Percentiles rank a stretch among this genome's conserved stretches.
Conservation (phyloP, 768 basidiomycete genomes). For the Phylloporus arenicola region DNA sequence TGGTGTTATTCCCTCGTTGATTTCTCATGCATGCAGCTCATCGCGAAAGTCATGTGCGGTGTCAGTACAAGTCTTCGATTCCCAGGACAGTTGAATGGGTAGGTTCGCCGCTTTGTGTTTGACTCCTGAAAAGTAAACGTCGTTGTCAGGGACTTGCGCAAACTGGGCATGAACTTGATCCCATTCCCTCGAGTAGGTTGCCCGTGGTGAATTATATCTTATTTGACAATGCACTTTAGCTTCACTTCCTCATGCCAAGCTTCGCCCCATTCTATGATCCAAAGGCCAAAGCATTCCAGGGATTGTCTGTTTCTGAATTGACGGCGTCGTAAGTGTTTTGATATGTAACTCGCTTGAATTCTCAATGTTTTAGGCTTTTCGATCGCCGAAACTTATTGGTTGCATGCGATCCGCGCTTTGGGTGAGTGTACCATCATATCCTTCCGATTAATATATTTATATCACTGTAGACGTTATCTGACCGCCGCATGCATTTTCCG, state of each 20-base stretch:
- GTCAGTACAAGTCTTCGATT: slow-evolving; percentile 89
- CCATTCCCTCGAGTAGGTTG: slow-evolving; percentile 86
- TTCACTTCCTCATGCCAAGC: slow-evolving; percentile 95
- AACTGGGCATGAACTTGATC: slow-evolving; percentile 89
- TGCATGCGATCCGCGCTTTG: slow-evolving; percentile 74
- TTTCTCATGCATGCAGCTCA: slow-evolving; percentile 39
- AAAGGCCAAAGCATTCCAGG: slow-evolving; percentile 55
- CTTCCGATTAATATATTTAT: neutral
- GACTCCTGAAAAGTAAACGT: slow-evolving; percentile 3
- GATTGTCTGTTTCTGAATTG: slow-evolving; percentile 59
- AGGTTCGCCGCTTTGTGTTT: slow-evolving; percentile 12
- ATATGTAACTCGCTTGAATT: neutral
- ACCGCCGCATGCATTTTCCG: slow-evolving; percentile 87
- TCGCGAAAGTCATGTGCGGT: slow-evolving; percentile 91
- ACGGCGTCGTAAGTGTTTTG: slow-evolving; percentile 57
- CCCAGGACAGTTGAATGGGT: slow-evolving; percentile 93
- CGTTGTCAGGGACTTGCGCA: slow-evolving; percentile 65
- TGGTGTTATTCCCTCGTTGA: neutral
- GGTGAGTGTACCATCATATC: slow-evolving; percentile 35
- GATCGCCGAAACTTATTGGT: slow-evolving; percentile 77
- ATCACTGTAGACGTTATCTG: slow-evolving; percentile 60
- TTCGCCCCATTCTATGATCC: slow-evolving; percentile 85
- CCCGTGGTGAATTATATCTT: neutral
- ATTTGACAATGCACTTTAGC: slow-evolving; percentile 37
- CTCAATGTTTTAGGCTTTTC: slow-evolving; percentile 51